Evolutionary conservation across 2,329 filamentous ascomycete species (phyloP).

Genomic region (Exophiala spinifera): DNA sequence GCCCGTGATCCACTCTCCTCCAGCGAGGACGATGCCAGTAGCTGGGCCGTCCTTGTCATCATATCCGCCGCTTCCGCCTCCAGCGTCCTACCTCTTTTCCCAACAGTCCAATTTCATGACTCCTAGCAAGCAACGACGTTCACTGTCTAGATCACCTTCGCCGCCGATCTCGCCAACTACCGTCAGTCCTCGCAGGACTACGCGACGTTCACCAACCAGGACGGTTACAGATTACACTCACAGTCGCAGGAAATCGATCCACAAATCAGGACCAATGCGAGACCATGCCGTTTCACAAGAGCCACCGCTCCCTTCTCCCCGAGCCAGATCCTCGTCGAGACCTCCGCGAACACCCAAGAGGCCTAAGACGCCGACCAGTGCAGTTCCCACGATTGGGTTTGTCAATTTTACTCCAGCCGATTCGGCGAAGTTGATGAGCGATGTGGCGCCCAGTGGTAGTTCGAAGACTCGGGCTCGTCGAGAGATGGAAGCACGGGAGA

Average conservation of each 20-base stretch:
- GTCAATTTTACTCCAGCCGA: conserved; percentile 89
- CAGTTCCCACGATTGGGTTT: conserved; percentile 49
- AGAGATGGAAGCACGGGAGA: conserved; percentile 82
- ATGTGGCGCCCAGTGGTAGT: conserved; percentile 86
- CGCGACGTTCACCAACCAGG: conserved; percentile 28
- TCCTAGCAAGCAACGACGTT: conserved; percentile 29
- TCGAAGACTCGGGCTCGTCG: conserved; percentile 92
- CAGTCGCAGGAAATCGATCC: conserved; percentile 39
- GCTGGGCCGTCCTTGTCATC: conserved; percentile 31
- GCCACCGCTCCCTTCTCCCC: conserved; percentile 28
- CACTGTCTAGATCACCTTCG: conserved; percentile 34
- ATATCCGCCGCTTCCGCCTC: conserved; percentile 39
- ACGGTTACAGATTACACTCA: conserved; percentile 31
- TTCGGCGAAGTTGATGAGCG: conserved; percentile 73
- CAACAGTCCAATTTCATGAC: conserved; percentile 36
- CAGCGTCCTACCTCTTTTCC: conserved; percentile 37
- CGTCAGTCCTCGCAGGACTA: conserved; percentile 33
- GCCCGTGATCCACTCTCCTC: conserved; percentile 16
- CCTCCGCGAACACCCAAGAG: conserved; percentile 30
- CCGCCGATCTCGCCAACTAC: conserved; percentile 40
- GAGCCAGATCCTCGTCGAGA: conserved; percentile 21
- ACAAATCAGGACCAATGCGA: conserved; percentile 39
- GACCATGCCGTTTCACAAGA: conserved; percentile 29
- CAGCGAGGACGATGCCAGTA: conserved; percentile 4
- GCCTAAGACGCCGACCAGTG: conserved; percentile 30